phyloP scores from a whole-genome alignment of 352 stramenopile species.

The Stramenopiles sp. region DNA sequence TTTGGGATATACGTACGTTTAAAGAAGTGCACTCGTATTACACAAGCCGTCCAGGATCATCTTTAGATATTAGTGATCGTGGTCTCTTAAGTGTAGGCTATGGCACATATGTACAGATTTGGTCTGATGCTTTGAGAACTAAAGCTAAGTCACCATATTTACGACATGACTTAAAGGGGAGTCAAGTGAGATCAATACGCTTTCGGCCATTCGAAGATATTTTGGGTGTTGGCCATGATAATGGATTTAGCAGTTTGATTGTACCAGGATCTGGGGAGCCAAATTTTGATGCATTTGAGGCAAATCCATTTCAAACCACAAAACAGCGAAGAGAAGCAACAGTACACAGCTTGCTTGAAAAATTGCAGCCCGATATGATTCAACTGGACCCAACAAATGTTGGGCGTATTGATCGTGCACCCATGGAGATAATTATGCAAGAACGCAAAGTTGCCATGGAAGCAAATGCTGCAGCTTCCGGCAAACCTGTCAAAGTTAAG shows the following conservation, averaged over 20 bases:
- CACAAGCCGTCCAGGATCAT: slow-evolving; percentile 45
- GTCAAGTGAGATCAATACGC: slow-evolving; percentile 53
- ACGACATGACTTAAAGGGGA: slow-evolving; percentile 54
- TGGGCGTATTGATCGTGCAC: slow-evolving; percentile 68
- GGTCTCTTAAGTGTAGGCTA: slow-evolving; percentile 80
- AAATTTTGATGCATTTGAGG: slow-evolving; percentile 93
- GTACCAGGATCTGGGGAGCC: slow-evolving; percentile 87
- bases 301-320: slow-evolving; percentile 86
- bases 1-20: slow-evolving; percentile 17
- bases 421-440: slow-evolving; percentile 35
- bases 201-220: slow-evolving; percentile 97
- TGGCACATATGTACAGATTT: slow-evolving; percentile 64
- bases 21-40: slow-evolving; percentile 15
- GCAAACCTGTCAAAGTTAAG: slow-evolving; percentile 61
- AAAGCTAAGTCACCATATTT: slow-evolving; percentile 62
- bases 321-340: slow-evolving; percentile 83
- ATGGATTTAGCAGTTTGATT: slow-evolving; percentile 56
- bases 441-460: background rate
- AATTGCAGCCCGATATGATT: slow-evolving; percentile 94
- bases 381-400: slow-evolving; percentile 78
- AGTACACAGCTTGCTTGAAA: slow-evolving; percentile 87
- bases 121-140: slow-evolving; percentile 53
- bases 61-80: slow-evolving; percentile 82
- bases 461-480: slow-evolving; percentile 1
- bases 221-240: slow-evolving; percentile 71